Conservation (phyloP, 169 alveolate species). For the Plasmodium ovale region DNA sequence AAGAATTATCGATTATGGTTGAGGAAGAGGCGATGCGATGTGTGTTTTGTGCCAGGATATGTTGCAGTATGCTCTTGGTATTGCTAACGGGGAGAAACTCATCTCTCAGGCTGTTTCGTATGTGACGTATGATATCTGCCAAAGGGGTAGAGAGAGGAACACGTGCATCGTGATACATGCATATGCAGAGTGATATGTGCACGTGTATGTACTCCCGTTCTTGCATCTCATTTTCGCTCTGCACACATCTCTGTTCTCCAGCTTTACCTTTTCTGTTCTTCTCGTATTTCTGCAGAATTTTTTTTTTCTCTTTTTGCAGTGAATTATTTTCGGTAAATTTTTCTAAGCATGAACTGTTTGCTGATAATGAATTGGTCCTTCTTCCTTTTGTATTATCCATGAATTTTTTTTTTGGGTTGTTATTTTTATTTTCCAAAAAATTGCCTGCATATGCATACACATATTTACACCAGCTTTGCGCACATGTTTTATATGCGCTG, state of each 20-base stretch:
- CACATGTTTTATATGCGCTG: too few species aligned
- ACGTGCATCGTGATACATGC: too few species aligned
- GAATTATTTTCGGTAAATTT: background rate
- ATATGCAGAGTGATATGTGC: too few species aligned
- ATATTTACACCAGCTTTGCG: too few species aligned
- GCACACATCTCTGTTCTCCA: too few species aligned
- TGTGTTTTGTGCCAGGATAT: background rate
- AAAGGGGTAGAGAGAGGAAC: too few species aligned
- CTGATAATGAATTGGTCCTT: background rate
- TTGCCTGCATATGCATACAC: too few species aligned
- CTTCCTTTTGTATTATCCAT: conserved; percentile 5
- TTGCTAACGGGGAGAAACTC: background rate
- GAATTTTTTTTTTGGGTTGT: background rate
- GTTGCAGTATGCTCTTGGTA: background rate
- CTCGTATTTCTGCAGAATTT: conserved; percentile 29
- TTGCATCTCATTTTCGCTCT: too few species aligned
- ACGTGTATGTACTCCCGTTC: too few species aligned
- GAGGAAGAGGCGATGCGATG: background rate
- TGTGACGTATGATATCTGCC: conserved; percentile 7
- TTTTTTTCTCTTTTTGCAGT: background rate
- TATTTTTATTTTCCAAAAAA: background rate
- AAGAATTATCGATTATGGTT: background rate
- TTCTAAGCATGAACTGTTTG: background rate
- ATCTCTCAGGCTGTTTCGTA: conserved; percentile 1
- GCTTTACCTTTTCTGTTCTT: conserved; percentile 37